These are phyloP conservation scores for Pestalotiopsis fici DNA, from an alignment of 2,329 filamentous ascomycete genomes.

Conservation along the genomic window DNA sequence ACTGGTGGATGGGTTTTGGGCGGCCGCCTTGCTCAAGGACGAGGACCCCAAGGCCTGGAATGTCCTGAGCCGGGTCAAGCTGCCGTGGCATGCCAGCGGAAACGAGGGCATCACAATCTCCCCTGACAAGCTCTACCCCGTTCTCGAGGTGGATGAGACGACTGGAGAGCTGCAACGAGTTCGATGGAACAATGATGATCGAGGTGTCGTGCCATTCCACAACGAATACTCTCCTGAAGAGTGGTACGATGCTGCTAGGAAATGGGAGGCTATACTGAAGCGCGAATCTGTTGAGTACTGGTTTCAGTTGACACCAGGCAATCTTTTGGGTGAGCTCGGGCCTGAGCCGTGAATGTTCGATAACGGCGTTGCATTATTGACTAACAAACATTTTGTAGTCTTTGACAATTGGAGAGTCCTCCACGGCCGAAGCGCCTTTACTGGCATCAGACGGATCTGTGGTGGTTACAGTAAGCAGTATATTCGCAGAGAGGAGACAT, in stretches of 20 bases:
- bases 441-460: conserved; percentile 83
- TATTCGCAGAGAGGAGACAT: not conserved
- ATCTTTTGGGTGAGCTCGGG: conserved; percentile 66
- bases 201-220: conserved; percentile 66
- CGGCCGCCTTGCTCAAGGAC: conserved; percentile 59
- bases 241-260: conserved; percentile 82
- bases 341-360: not conserved
- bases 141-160: conserved; percentile 61
- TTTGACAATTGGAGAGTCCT: conserved; percentile 97
- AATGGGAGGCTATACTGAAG: conserved; percentile 71
- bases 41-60: conserved; percentile 59
- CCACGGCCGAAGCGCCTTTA: conserved; percentile 83
- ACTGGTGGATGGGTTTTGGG: conserved; percentile 84
- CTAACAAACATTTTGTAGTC: conserved; percentile 47
- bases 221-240: conserved; percentile 45
- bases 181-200: conserved; percentile 92
- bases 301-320: conserved; percentile 80
- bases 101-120: conserved; percentile 82
- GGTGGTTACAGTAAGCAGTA: conserved; percentile 79
- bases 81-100: conserved; percentile 86
- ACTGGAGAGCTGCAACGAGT: conserved; percentile 54
- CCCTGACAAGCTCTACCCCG: conserved; percentile 69
- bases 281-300: conserved; percentile 70
- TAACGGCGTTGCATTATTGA: not conserved
- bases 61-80: conserved; percentile 53